Conservation (phyloP, 495 filamentous ascomycete species). For the Xylaria venustula region DNA sequence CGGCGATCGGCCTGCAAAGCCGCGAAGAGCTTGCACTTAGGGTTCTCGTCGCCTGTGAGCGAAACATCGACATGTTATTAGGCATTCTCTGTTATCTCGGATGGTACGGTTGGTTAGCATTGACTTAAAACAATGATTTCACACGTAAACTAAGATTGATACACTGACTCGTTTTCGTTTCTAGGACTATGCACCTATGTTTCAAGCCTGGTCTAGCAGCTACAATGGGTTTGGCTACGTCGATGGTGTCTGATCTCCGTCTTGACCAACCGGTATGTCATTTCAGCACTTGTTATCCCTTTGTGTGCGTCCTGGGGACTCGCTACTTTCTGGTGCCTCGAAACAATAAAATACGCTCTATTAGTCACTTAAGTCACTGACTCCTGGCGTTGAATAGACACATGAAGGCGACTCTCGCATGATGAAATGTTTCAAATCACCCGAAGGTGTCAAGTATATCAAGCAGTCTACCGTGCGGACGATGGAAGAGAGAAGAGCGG, state of each 20-base stretch:
- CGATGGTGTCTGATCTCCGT: slow-evolving; percentile 54
- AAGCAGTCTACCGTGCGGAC: slow-evolving; percentile 19
- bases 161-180: background rate
- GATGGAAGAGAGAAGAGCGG: slow-evolving; percentile 30
- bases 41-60: slow-evolving; percentile 40
- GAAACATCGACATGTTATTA: slow-evolving; percentile 50
- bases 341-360: background rate
- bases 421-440: slow-evolving; percentile 25
- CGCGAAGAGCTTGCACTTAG: slow-evolving; percentile 41
- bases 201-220: slow-evolving; percentile 40
- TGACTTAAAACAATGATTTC: background rate
- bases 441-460: slow-evolving; percentile 19
- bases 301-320: background rate
- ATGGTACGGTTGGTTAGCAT: slow-evolving; percentile 31
- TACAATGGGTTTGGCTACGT: slow-evolving; percentile 48
- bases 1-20: slow-evolving; percentile 33
- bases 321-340: too few species aligned
- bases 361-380: background rate
- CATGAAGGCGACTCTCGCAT: slow-evolving; percentile 21
- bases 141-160: background rate
- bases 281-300: background rate
- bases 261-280: slow-evolving; percentile 44
- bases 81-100: slow-evolving; percentile 46
- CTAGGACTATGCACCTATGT: slow-evolving; percentile 29
- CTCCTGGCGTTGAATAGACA: slow-evolving; percentile 2